Evolutionary conservation across 225 moss, liverwort and hornwort genomes (phyloP), one percentile per base, ranked within the genome.

Genomic region (Rhytidiadelphus loreus): DNA sequence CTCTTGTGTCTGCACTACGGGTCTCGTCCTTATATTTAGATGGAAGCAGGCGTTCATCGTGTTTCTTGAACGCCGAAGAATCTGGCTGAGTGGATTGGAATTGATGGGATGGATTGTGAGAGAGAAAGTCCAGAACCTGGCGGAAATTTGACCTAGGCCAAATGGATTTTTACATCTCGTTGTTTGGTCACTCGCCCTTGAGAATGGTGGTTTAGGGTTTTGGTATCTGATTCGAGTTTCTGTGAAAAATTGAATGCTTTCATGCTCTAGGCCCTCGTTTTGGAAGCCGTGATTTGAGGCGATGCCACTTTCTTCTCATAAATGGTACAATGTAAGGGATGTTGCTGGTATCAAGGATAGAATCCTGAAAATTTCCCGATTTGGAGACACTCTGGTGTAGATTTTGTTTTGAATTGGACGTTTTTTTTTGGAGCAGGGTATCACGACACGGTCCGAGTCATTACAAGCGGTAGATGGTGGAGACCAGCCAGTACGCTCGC

Each of bases 401-500:
- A 26, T 83, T 35, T 46, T 72, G 63, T 72, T 43, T 74, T 65
- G 39, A 84, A 68, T 23, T 80, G 35, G 80, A 53, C 41, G 20
- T n/a, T 16, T 83, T 8, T 29, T 71, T 68, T 86, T 77, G 68
- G 20, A 48, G 24, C 83, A 94, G 94, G 91, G 93, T 35, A 92
- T 94, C 15, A 87, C 37, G 87, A 92, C 91, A 46, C 87, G 61
- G 44, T 53, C 88, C 56, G 80, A 83, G 55, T 90, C 92, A 48
- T 89, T 87, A 19, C 89, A 91, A 88, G 90, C 90, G 16, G 86
- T 79, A 33, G 96, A 89, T 62, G 93, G 84, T 55, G 93, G 83
- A 55, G 93, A 94, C 20, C 89, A 95, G 92, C 85, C 83, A 26
- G 96, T 97, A 53, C 94, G 96, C 50, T 99, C 98, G 60, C 98